A percentile compares a stretch with the other conserved stretches of the same genome.
These are phyloP conservation scores for Pulveroboletus sp. DNA, from an alignment of 768 basidiomycete species.

Conservation along the genomic window DNA sequence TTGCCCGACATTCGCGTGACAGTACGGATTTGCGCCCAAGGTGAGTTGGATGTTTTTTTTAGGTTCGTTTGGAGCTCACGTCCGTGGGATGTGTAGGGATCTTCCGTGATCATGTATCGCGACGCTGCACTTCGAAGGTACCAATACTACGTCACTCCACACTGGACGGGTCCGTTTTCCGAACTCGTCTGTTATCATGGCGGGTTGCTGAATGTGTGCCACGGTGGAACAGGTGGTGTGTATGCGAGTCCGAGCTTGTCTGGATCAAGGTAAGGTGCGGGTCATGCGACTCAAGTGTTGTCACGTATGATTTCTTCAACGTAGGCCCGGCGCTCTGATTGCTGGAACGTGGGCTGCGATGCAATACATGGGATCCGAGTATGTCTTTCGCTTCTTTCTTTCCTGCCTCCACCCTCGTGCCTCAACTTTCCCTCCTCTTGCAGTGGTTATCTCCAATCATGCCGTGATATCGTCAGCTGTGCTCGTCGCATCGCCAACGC, in stretches of 20 bases:
- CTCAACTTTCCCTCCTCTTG: not conserved
- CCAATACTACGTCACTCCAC: constrained; percentile 83
- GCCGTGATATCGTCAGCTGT: constrained; percentile 72
- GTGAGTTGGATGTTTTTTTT: constrained; percentile 32
- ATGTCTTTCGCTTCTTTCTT: constrained; percentile 24
- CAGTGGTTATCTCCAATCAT: constrained; percentile 87
- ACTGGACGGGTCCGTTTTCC: constrained; percentile 60
- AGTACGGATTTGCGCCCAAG: constrained; percentile 96
- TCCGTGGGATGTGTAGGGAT: constrained; percentile 48
- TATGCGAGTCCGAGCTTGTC: constrained; percentile 89
- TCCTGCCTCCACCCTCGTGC: not conserved
- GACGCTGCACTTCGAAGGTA: constrained; percentile 66
- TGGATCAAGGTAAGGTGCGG: constrained; percentile 67
- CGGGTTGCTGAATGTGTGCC: not conserved
- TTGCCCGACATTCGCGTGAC: not conserved
- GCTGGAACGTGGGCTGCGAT: constrained; percentile 97
- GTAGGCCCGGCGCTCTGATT: constrained; percentile 84
- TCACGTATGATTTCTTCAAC: not conserved
- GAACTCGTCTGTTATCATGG: not conserved
- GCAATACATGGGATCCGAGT: constrained; percentile 89
- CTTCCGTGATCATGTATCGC: constrained; percentile 94
- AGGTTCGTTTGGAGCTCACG: not conserved
- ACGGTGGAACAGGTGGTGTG: constrained; percentile 56
- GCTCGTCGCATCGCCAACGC: constrained; percentile 64
- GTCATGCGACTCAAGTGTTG: not conserved